Evolutionary conservation across 2,329 filamentous ascomycete species (phyloP), one percentile per base, ranked within the genome.

Genomic region (Talaromyces sp.): DNA sequence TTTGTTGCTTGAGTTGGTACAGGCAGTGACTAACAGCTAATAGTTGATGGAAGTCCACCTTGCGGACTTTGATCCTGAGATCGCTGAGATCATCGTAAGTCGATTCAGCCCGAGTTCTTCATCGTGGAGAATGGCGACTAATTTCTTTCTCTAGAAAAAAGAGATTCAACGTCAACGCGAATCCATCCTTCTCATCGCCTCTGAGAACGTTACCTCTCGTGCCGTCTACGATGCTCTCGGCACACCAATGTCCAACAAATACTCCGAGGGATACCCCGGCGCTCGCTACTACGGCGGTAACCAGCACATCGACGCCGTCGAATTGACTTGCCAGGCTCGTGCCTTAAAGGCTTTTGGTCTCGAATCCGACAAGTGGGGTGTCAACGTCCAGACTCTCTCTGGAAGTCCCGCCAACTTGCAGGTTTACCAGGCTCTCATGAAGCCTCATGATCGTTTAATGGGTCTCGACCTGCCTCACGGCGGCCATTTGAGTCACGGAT

Each of bases 231-330:
- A 99, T 82, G 95, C 95, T 65, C 88, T 99, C 69, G 95, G 95
- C 73, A 93, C 88, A 64, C 89, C 90, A 78, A 96, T 95, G 90
- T 92, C 91, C 80, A 96, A 99, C 87, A 99, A 99, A 84, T 99
- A 99, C 86, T 97, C 92, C 18, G 95, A 99, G 84, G 95, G 95
- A 69, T 96, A 96, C 80, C 95, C 95, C 69, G 95, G 95, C 77
- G 95, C 95, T 72, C 89, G 95, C 80, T 99, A 99, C 86, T 99
- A 99, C 75, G 95, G 95, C 76, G 95, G 95, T 75, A 99, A 99
- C 84, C 90, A 99, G 85, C 92, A 95, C 85, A 99, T 99, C 70
- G 95, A 99, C 79, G 85, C 91, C 80, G 92, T 97, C 73, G 95
- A 99, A 86, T 85, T 90, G 69, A 89, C 95, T 65, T 99, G 95